Conservation (phyloP, 176 grass and related monocot genomes). For the Oryza meridionalis region DNA sequence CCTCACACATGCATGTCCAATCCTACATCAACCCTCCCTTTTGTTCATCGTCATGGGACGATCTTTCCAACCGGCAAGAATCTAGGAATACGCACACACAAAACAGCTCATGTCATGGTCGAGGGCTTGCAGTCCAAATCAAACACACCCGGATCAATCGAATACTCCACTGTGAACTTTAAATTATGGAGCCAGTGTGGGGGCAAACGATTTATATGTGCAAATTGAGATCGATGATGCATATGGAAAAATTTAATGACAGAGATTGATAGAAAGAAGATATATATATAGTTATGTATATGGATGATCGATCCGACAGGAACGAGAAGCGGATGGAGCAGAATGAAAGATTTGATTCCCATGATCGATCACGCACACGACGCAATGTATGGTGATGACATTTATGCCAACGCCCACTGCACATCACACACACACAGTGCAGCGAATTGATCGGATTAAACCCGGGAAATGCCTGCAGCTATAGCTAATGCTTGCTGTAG, state of each 20-base stretch:
- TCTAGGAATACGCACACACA: conserved; percentile 22
- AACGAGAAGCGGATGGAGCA: not conserved
- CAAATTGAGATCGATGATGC: not conserved
- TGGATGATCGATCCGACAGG: conserved; percentile 29
- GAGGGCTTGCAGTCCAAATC: conserved; percentile 22
- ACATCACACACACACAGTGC: too few species aligned
- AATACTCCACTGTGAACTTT: not conserved
- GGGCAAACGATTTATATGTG: not conserved
- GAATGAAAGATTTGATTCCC: conserved; percentile 46
- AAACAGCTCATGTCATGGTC: not conserved
- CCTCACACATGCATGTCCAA: conserved; percentile 20
- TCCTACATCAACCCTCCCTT: conserved; percentile 14
- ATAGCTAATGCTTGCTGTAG: too few species aligned
- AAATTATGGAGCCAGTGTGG: conserved; percentile 38
- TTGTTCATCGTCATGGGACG: conserved; percentile 6
- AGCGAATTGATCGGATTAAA: too few species aligned
- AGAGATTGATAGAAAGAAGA: not conserved
- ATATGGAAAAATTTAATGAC: conserved; percentile 13
- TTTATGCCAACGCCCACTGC: conserved; percentile 11
- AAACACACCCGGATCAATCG: conserved; percentile 10
- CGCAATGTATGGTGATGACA: conserved; percentile 33
- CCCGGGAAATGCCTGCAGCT: too few species aligned
- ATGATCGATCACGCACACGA: conserved; percentile 38
- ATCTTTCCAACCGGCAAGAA: conserved; percentile 14
- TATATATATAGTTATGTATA: too few species aligned